Evolutionary conservation across 805 yeast species (phyloP).

Genomic region (Yamadazyma philogaea): DNA sequence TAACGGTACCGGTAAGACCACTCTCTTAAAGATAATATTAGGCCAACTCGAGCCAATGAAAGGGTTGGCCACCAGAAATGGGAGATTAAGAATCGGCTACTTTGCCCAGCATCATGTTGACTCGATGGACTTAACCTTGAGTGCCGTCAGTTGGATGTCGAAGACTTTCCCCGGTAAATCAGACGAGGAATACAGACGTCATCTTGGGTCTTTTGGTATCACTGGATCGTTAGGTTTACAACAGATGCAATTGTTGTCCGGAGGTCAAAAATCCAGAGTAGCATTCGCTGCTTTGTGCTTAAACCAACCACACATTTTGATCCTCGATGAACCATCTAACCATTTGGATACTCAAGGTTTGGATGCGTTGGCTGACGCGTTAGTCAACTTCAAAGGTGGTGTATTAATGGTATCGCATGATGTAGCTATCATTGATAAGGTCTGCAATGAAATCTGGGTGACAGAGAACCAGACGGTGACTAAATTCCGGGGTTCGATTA

Average conservation of each 20-base stretch:
- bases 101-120: constrained; percentile 99
- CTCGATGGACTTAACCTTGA: constrained; percentile 81
- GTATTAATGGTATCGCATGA: constrained; percentile 97
- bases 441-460: constrained; percentile 94
- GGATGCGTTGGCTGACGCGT: constrained; percentile 90
- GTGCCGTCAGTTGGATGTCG: constrained; percentile 95
- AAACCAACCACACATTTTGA: constrained; percentile 83
- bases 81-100: constrained; percentile 88
- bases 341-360: constrained; percentile 98
- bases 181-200: constrained; percentile 96
- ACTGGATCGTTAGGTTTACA: constrained; percentile 92
- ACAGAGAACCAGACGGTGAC: constrained; percentile 81
- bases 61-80: constrained; percentile 80
- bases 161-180: constrained; percentile 85
- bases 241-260: constrained; percentile 84
- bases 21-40: constrained; percentile 81
- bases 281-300: constrained; percentile 95
- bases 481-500: constrained; percentile 77
- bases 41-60: constrained; percentile 68
- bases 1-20: constrained; percentile 98
- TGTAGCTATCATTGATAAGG: constrained; percentile 82
- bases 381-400: constrained; percentile 89
- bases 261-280: constrained; percentile 98
- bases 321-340: constrained; percentile 96
- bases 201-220: constrained; percentile 94